A percentile compares a stretch with the other conserved stretches of the same genome.
Conservation (phyloP, 257 asterid species). For the Ocimum tenuiflorum region DNA sequence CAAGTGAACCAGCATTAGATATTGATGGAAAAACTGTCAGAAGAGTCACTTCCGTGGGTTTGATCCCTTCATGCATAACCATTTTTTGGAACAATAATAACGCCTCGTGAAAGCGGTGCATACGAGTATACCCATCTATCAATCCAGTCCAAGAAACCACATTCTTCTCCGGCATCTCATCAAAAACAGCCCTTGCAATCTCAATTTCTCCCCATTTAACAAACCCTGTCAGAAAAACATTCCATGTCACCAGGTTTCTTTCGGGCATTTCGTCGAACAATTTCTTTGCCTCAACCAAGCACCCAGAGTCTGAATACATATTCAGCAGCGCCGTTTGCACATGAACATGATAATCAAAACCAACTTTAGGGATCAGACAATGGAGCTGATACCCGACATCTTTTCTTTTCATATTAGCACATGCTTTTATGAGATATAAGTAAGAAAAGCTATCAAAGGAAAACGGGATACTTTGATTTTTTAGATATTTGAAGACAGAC, state of each 20-base stretch:
- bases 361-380: constrained; percentile 34
- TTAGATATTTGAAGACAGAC: constrained; percentile 38
- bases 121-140: constrained; percentile 62
- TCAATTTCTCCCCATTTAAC: constrained; percentile 49
- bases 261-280: constrained; percentile 61
- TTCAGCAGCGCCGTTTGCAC: constrained; percentile 66
- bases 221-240: constrained; percentile 56
- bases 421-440: constrained; percentile 55
- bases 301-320: constrained; percentile 49
- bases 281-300: constrained; percentile 33
- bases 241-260: constrained; percentile 64
- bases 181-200: constrained; percentile 40
- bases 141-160: constrained; percentile 72
- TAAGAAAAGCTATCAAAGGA: constrained; percentile 56
- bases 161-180: constrained; percentile 26
- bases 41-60: constrained; percentile 59
- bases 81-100: constrained; percentile 43
- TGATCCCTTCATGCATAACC: constrained; percentile 41
- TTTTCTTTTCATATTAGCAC: constrained; percentile 27
- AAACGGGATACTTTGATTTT: constrained; percentile 6
- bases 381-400: constrained; percentile 42
- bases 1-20: constrained; percentile 51
- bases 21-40: constrained; percentile 61
- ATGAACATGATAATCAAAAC: constrained; percentile 43
- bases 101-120: constrained; percentile 35